Evolutionary conservation across 1,284 basidiomycete genomes (phyloP), one percentile per base, ranked within the genome.

Genomic region (Cutaneotrichosporon cavernicola): DNA sequence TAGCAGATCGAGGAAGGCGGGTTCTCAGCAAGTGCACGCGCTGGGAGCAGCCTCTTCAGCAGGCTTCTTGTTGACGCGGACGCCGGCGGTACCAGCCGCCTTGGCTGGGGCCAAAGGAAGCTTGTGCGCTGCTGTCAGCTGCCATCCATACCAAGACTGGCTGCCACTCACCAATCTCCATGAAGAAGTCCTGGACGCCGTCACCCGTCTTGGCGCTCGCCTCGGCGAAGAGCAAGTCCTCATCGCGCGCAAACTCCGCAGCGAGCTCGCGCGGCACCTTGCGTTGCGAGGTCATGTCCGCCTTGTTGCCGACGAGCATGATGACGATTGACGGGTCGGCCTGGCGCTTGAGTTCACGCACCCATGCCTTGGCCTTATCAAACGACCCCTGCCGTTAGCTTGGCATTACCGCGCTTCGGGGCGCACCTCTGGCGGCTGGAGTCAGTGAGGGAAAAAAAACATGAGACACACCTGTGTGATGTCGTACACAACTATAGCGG

Each of bases 401-500:
- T 64, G 57, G 9, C 18, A n/a, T 46, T n/a, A 16, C 43, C 43
- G 13, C 26, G 26, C 3, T 18, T 18, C 57, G 22, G 47, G 50
- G 57, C 69, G 40, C 63, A 75, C 73, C 64, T 75, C 73, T 31
- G 73, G 72, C 13, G 72, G 71, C 72, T 79, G 61, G 9, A 57
- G 57, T 69, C 52, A 73, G 72, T 64, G 47, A 36, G 56, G 21
- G 49, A 26, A 21, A 36, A 9, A 8, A 50, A 11, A 10, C 10
- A 16, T 30, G 22, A 5, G 30, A 57, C 76, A 67, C 66, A 78
- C 78, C 65, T 94, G 91, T 16, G 92, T 95, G 63, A 99, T 89
- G 80, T 99, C 96, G 82, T 98, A 99, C 32, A 98, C 95, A 34
- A 99, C 96, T 43, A 98, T 93, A 51, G 95, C 96, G 8, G 96